Conservation (phyloP, 2,329 filamentous ascomycete genomes). For the Pseudogymnoascus sp. region DNA sequence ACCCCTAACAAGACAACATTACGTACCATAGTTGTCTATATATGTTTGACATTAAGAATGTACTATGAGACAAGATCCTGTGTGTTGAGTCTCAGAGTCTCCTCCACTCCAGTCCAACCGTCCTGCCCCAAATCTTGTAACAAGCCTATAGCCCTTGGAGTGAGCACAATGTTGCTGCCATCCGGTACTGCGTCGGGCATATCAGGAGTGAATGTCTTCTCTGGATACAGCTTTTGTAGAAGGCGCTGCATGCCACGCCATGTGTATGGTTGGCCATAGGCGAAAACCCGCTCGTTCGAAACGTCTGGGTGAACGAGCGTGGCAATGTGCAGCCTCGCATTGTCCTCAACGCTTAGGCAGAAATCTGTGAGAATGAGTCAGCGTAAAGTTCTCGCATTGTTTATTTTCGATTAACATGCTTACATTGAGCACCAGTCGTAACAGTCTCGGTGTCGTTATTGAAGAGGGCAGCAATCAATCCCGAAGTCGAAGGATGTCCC, state of each 20-base stretch:
- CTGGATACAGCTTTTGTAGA: slow-evolving; percentile 16
- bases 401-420: not conserved
- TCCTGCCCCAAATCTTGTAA: not conserved
- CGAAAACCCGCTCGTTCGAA: not conserved
- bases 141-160: not conserved
- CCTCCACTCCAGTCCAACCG: not conserved
- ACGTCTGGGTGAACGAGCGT: not conserved
- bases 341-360: slow-evolving; percentile 13
- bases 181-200: not conserved
- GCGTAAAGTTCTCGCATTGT: not conserved
- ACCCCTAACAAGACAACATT: not conserved
- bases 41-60: not conserved
- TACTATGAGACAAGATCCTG: not conserved
- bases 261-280: slow-evolving; percentile 13
- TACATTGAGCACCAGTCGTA: slow-evolving; percentile 11
- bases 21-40: not conserved
- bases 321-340: not conserved
- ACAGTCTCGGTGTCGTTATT: slow-evolving; percentile 7
- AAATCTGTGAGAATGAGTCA: slow-evolving; percentile 2
- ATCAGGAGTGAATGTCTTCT: slow-evolving; percentile 13
- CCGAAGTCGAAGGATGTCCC: not conserved
- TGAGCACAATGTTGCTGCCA: not conserved
- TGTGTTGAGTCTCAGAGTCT: not conserved
- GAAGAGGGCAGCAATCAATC: not conserved
- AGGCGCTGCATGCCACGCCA: slow-evolving; percentile 17